Evolutionary conservation across 352 stramenopile genomes (phyloP).

Genomic region (Globisporangium paddicum): DNA sequence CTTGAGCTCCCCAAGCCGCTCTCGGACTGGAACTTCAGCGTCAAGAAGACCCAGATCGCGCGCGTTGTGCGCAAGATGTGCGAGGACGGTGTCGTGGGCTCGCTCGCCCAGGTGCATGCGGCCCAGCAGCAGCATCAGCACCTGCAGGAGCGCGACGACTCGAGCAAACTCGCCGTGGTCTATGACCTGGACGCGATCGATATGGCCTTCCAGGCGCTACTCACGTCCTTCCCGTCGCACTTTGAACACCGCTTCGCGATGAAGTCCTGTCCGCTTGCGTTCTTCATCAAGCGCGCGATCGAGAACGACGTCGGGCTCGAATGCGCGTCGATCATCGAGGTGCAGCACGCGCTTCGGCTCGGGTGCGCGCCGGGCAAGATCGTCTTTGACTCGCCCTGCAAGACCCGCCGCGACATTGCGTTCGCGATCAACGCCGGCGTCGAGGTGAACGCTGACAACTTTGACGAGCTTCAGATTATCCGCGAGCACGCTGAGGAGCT

Average conservation of each 20-base stretch:
- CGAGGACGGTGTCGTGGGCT: slow-evolving; percentile 34
- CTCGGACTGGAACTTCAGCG: slow-evolving; percentile 69
- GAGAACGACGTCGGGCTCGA: slow-evolving; percentile 74
- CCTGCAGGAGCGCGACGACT: slow-evolving; percentile 21
- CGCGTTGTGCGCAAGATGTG: slow-evolving; percentile 61
- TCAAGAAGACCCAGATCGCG: slow-evolving; percentile 60
- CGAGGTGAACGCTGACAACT: slow-evolving; percentile 91
- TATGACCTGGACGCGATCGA: slow-evolving; percentile 87
- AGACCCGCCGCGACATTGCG: slow-evolving; percentile 85
- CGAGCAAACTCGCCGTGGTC: slow-evolving; percentile 62
- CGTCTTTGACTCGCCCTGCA: slow-evolving; percentile 92
- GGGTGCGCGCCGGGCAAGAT: slow-evolving; percentile 71
- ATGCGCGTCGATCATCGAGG: slow-evolving; percentile 82
- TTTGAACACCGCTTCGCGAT: slow-evolving; percentile 89
- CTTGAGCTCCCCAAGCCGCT: slow-evolving; percentile 48
- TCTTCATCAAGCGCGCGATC: slow-evolving; percentile 77
- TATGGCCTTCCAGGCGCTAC: slow-evolving; percentile 73
- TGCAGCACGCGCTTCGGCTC: slow-evolving; percentile 71
- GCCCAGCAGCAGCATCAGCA: slow-evolving; percentile 9
- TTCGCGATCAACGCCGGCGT: slow-evolving; percentile 82
- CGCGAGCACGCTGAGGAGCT: slow-evolving; percentile 80
- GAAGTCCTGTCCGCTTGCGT: slow-evolving; percentile 87
- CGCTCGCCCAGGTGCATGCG: slow-evolving; percentile 1
- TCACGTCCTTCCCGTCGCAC: slow-evolving; percentile 78
- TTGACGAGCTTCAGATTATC: slow-evolving; percentile 86